Base-by-base conservation (phyloP, 495 filamentous ascomycete species). In the Daldinia grandis region DNA sequence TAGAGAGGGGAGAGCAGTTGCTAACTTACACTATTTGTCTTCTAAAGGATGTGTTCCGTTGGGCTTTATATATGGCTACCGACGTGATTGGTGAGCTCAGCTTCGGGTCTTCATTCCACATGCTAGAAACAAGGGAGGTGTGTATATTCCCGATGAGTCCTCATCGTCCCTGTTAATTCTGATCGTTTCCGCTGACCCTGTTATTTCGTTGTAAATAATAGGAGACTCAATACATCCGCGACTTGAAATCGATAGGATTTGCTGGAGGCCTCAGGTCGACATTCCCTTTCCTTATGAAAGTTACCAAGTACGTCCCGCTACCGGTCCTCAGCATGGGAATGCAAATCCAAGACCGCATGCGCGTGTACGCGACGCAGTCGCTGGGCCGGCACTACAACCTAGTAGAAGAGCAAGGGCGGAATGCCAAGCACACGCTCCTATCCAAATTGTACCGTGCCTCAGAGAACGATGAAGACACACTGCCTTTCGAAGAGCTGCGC, bases 101-200 rank as follows among this genome's bases (percentile, higher is more conserved):
- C 15, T 90, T 90, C 73, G 87, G 88, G 0, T 84, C 87, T 28
- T 84, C 82, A 0, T 89, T 90, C 63, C 75, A 74, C 3, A 86
- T 84, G 79, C 77, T 89, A 2, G 85, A 89, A 56, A 70, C 62
- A 4, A 86, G 83, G 8, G 71, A 83, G 76, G 82, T 84, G 61
- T 33, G 56, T 58, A 44, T 30, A n/a, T 56, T 15, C 40, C 58
- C 30, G n/a, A 37, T 7, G 15, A 17, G 24, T 37, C 28, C 5
- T 53, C 24, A 15, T 21, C 19, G 0, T 30, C 25, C 8, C 27
- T 25, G 4, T 35, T 3, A 35, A 35, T 4, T 35, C 3, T 35
- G 12, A 12, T 35, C 33, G 12, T 51, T 51, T 0, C 25, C 49
- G 30, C 50, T 19, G 5, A 53, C 25, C 4, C 50, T 12, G 14